Evolutionary conservation across 805 yeast species (phyloP), one percentile per base, ranked within the genome.

Genomic region (Saccharomycopsis babjevae): DNA sequence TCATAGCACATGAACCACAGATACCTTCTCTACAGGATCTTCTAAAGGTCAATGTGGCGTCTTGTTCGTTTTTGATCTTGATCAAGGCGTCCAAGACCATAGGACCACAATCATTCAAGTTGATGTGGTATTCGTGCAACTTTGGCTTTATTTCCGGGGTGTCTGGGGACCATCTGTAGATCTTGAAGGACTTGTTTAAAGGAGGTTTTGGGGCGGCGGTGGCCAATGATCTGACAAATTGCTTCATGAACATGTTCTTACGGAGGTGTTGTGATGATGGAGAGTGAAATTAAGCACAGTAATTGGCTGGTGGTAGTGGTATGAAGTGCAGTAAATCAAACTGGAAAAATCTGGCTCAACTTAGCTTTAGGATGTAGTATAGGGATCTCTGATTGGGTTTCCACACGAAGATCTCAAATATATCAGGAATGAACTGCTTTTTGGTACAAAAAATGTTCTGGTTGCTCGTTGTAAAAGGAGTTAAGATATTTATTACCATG

Each of bases 1-100:
- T 94, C 99, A 94, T 94, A 68, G 99, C 99, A 80, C 99, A 94
- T 6, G 98, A 93, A 61, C 99, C 99, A 80, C 99, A 94, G 67
- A 94, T 94, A 70, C 99, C 99, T 79, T 94, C 99, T 79, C 99
- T 90, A 79, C 99, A 94, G 54, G 97, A 91, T 77, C 99, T 86
- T 79, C 99, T 86, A 77, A 94, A 89, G 5, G 99, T 94, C 72
- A 94, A 83, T 38, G 97, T 89, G 56, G 97, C 76, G 74, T 94
- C 99, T 76, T 90, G 96, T 77, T 94, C 99, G 75, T 93, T 91
- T 77, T 94, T 94, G 76, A 94, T 91, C 77, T 92, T 92, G 67
- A 94, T 75, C 63, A 94, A 76, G 32, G 98, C 99, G 75, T 94
- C 99, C 71, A 94, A 80, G 58, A 94, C 88, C 99, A 94, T 94